Evolutionary conservation across 495 filamentous ascomycete species (phyloP).

Genomic region (Tricharina praecox): DNA sequence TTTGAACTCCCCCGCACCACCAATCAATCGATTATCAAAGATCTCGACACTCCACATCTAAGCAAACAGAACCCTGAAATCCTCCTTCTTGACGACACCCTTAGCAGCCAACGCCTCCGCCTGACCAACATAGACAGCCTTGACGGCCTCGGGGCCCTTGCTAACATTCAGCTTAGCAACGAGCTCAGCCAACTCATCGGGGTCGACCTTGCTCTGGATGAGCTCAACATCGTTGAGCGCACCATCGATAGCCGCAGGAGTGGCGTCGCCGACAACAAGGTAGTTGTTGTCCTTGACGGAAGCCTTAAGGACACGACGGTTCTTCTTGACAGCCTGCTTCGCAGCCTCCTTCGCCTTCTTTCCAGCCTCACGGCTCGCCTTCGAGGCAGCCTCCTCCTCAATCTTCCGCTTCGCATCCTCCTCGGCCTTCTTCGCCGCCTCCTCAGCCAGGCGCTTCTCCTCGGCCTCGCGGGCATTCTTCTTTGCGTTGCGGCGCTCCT

Average conservation of each 20-base stretch:
- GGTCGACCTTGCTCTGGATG: conserved; percentile 74
- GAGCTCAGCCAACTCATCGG: conserved; percentile 68
- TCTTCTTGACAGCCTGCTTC: conserved; percentile 98
- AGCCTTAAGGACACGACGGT: conserved; percentile 82
- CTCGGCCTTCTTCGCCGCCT: conserved; percentile 56
- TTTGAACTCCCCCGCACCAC: neutral
- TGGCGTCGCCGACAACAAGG: conserved; percentile 46
- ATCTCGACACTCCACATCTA: too few relatives aligned
- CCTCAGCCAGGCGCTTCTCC: conserved; percentile 64
- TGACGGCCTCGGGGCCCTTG: conserved; percentile 53
- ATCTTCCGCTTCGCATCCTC: conserved; percentile 60
- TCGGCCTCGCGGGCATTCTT: conserved; percentile 79
- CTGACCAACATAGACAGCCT: conserved; percentile 35
- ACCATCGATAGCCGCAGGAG: conserved; percentile 58
- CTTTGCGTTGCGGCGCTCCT: conserved; percentile 87
- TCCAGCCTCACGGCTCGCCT: conserved; percentile 57
- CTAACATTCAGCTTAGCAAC: conserved; percentile 58
- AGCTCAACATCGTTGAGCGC: conserved; percentile 76
- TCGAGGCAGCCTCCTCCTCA: conserved; percentile 72
- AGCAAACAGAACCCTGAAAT: neutral
- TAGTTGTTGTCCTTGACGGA: conserved; percentile 96
- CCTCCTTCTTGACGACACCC: conserved; percentile 8
- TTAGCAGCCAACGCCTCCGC: conserved; percentile 18
- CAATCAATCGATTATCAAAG: too few relatives aligned
- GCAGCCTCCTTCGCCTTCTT: conserved; percentile 97